These are phyloP conservation scores for Hemileccinum hortonii DNA, from an alignment of 1,284 basidiomycete species.

Conservation along the genomic window DNA sequence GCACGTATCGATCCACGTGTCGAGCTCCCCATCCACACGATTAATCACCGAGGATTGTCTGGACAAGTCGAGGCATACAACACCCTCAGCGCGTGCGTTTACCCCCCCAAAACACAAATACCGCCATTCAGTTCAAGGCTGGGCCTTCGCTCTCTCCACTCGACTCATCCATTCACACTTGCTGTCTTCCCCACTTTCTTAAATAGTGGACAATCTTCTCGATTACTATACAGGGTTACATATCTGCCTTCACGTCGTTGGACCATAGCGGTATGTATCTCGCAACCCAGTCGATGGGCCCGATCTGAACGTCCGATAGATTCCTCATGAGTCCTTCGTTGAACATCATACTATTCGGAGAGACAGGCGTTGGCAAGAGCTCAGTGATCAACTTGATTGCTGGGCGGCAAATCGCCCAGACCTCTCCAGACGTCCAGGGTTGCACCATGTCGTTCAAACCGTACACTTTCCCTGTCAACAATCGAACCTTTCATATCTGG, in stretches of 20 bases:
- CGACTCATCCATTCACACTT: background rate
- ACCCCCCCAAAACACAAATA: slow-evolving; percentile 21
- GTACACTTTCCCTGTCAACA: slow-evolving; percentile 22
- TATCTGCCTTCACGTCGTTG: background rate
- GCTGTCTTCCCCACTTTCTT: background rate
- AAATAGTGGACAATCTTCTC: background rate
- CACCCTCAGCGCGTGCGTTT: slow-evolving; percentile 1
- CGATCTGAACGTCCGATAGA: slow-evolving; percentile 21
- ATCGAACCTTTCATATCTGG: slow-evolving; percentile 29
- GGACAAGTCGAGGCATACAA: slow-evolving; percentile 18
- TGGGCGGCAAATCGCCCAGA: slow-evolving; percentile 23
- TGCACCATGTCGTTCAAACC: slow-evolving; percentile 31
- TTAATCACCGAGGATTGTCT: slow-evolving; percentile 29
- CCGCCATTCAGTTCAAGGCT: background rate
- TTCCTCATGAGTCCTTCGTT: slow-evolving; percentile 21
- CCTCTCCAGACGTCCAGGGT: slow-evolving; percentile 26
- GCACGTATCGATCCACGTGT: slow-evolving; percentile 22
- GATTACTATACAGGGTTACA: background rate
- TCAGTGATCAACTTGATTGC: slow-evolving; percentile 36
- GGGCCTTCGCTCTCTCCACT: background rate
- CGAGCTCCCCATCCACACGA: slow-evolving; percentile 8
- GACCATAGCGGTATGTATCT: slow-evolving; percentile 14
- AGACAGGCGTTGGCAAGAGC: slow-evolving; percentile 34
- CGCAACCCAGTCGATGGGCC: slow-evolving; percentile 1
- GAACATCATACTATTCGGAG: slow-evolving; percentile 35